These are phyloP conservation scores for Aspergillus sp. DNA, from an alignment of 2,329 filamentous ascomycete genomes.

Conservation along the genomic window DNA sequence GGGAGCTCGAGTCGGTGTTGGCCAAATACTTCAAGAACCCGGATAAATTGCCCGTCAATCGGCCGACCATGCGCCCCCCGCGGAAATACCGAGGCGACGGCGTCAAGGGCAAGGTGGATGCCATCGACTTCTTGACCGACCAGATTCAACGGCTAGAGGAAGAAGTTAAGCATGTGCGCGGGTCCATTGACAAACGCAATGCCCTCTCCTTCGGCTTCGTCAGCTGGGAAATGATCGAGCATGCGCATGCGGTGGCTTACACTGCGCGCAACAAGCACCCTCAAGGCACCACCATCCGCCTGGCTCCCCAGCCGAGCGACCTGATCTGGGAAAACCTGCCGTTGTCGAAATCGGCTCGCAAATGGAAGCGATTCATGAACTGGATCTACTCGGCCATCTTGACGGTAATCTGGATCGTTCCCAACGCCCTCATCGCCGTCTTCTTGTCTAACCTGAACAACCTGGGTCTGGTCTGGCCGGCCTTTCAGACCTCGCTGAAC, in stretches of 20 bases:
- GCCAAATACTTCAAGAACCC: conserved; percentile 92
- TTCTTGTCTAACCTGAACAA: conserved; percentile 87
- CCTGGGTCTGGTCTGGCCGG: conserved; percentile 74
- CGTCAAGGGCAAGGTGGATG: conserved; percentile 75
- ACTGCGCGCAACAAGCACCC: conserved; percentile 77
- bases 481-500: conserved; percentile 66
- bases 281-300: conserved; percentile 69
- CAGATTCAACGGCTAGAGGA: conserved; percentile 80
- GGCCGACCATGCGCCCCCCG: conserved; percentile 76
- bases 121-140: conserved; percentile 87
- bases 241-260: conserved; percentile 86
- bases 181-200: conserved; percentile 80
- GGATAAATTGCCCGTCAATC: conserved; percentile 69
- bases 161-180: conserved; percentile 79
- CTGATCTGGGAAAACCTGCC: conserved; percentile 95
- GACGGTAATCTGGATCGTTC: conserved; percentile 82
- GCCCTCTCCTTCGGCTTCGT: conserved; percentile 92
- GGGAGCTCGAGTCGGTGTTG: conserved; percentile 76
- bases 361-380: conserved; percentile 73
- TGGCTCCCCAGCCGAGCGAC: conserved; percentile 85
- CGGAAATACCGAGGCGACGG: conserved; percentile 74
- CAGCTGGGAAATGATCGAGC: conserved; percentile 83
- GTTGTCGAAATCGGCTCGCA: conserved; percentile 65
- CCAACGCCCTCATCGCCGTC: conserved; percentile 91
- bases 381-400: conserved; percentile 79